Base-by-base conservation (phyloP, 495 filamentous ascomycete species). In the Gamarada debralockiae region DNA sequence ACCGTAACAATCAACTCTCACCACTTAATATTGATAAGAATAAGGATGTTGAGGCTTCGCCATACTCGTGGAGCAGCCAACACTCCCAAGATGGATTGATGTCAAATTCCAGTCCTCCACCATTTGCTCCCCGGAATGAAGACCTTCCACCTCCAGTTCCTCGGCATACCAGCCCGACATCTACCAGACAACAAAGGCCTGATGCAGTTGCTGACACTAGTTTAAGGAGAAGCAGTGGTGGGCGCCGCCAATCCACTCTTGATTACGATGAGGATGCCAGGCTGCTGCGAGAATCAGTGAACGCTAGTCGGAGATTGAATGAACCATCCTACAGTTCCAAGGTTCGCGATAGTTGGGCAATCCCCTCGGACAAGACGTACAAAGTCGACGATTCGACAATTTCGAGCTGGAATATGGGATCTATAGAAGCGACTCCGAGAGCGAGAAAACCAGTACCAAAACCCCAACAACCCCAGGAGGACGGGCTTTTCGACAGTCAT, bases 21-120 rank as follows among this genome's bases (percentile, higher is more conserved):
- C 81, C 83, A 2, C 74, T 84, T 48, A 74, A 77, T 42, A 74
- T 81, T 39, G 82, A 87, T 37, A 55, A 33, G 40, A 53, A 50
- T 53, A 75, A 71, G 52, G 74, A 75, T 3, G 68, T 71, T 9
- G 70, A 73, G 25, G 70, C 78, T 13, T 79, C 85, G 3, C 84
- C 80, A 29, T 78, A 81, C 53, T 89, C 86, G 3, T 87, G 81
- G 83, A 80, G 68, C 47, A 89, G 84, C 59, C 79, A 81, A 49
- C 74, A 81, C 46, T 86, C 86, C 3, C 72, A 75, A 48, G 84
- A 89, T 34, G 78, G 77, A 14, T 65, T 87, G 24, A 75, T 89
- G 39, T 64, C 44, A 58, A 64, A 43, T 51, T 60, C 71, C 38
- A 65, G 67, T 58, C 71, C 52, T 57, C 62, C 42, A 42, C 60